Conservation (phyloP, 495 filamentous ascomycete species). For the Xylaria castorea region DNA sequence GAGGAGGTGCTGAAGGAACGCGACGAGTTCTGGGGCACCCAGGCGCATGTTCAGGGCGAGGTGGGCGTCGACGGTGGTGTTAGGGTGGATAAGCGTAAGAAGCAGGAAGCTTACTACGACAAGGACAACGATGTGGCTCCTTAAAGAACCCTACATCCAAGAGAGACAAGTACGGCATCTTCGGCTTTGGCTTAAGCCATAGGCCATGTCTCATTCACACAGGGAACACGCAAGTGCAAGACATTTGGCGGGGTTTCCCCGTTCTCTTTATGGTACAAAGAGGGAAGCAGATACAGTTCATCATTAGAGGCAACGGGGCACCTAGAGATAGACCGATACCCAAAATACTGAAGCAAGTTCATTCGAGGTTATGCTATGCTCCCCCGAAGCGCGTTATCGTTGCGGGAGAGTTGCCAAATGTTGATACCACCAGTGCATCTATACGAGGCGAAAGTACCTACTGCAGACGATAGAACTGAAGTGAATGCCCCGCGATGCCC, state of each 20-base stretch:
- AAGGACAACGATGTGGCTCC: slow-evolving; percentile 27
- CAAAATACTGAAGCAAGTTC: not conserved
- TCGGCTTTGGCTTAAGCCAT: not conserved
- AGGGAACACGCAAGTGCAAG: not conserved
- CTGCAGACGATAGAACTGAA: not conserved
- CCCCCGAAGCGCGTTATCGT: not conserved
- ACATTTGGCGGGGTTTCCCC: not conserved
- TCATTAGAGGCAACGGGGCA: not conserved
- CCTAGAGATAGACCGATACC: slow-evolving; percentile 20
- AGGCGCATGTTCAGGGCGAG: slow-evolving; percentile 51
- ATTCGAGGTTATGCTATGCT: not conserved
- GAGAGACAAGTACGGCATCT: not conserved
- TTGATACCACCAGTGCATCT: not conserved
- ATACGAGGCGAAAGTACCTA: not conserved
- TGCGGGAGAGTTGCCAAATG: not conserved
- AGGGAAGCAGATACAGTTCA: not conserved
- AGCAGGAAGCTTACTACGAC: slow-evolving; percentile 54
- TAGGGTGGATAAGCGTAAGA: slow-evolving; percentile 39
- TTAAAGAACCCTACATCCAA: not conserved
- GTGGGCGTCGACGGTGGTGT: slow-evolving; percentile 49
- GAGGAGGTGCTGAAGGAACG: slow-evolving; percentile 78
- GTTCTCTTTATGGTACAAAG: not conserved
- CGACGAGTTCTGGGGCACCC: slow-evolving; percentile 70
- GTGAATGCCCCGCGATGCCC: slow-evolving; percentile 14
- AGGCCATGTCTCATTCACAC: not conserved